Conservation (phyloP, 75 land plant species). For the Picea sitchensis region DNA sequence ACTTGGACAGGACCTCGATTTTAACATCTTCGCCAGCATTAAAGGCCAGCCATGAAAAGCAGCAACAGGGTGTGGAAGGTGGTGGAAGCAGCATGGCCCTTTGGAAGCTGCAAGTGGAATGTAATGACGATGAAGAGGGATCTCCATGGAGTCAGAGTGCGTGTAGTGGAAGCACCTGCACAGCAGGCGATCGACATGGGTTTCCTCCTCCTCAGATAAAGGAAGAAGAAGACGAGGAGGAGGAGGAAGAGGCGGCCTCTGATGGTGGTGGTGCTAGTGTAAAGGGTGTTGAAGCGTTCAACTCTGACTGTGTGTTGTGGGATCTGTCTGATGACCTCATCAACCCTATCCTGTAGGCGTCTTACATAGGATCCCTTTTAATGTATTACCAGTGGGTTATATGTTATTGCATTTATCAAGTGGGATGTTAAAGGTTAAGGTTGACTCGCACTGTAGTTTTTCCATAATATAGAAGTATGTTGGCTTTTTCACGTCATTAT, state of each 20-base stretch:
- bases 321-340: conserved; percentile 66
- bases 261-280: conserved; percentile 4
- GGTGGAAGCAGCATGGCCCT: neutral
- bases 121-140: conserved; percentile 16
- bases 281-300: conserved; percentile 18
- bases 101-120: conserved; percentile 3
- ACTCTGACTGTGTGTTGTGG: conserved; percentile 52
- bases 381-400: too few species aligned
- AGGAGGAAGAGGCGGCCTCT: conserved; percentile 15
- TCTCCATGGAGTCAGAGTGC: conserved; percentile 58
- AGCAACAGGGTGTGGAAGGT: neutral
- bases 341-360: neutral
- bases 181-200: conserved; percentile 26
- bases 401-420: too few species aligned
- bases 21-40: neutral
- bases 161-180: conserved; percentile 44
- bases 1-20: neutral
- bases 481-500: too few species aligned
- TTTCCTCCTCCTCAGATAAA: conserved; percentile 10
- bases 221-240: conserved; percentile 25
- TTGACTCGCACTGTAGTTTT: too few species aligned
- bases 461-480: too few species aligned
- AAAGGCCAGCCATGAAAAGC: neutral
- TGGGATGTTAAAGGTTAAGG: too few species aligned
- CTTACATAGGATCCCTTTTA: too few species aligned